Conservation (phyloP, 2,329 filamentous ascomycete genomes). For the Magnaporthales sp. region DNA sequence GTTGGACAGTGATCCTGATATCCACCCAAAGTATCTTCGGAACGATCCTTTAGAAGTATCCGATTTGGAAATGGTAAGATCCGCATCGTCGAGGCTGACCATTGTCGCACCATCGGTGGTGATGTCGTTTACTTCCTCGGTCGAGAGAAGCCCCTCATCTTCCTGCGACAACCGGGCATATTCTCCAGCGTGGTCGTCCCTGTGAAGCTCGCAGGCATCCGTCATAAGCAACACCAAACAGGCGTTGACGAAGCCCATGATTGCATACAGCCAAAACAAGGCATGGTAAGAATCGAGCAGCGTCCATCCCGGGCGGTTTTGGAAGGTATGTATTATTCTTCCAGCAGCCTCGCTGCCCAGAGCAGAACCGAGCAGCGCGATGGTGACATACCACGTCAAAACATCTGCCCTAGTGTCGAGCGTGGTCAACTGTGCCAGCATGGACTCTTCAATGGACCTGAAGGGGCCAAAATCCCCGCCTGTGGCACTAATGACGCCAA, state of each 20-base stretch:
- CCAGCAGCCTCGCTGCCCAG: conserved; percentile 44
- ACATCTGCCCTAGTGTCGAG: conserved; percentile 49
- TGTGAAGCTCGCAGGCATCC: neutral
- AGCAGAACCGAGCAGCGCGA: conserved; percentile 44
- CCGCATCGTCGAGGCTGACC: neutral
- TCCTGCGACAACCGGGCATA: neutral
- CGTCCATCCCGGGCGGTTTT: conserved; percentile 35
- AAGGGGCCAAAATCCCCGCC: conserved; percentile 62
- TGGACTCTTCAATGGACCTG: conserved; percentile 57
- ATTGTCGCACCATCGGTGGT: neutral
- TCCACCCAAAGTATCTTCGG: neutral
- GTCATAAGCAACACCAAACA: neutral
- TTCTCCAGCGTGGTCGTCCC: neutral
- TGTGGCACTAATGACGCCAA: conserved; percentile 53
- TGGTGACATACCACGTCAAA: conserved; percentile 57
- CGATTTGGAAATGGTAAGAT: neutral
- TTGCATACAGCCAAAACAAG: conserved; percentile 48
- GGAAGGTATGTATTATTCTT: conserved; percentile 38
- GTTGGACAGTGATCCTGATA: neutral
- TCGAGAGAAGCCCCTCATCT: neutral
- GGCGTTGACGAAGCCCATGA: conserved; percentile 42
- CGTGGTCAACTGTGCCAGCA: conserved; percentile 50
- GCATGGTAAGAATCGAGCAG: conserved; percentile 44
- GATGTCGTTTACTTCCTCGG: neutral
- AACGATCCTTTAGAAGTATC: neutral